Base-by-base conservation (phyloP, 441 rosid genomes). In the Pelargonium fulgidum region DNA sequence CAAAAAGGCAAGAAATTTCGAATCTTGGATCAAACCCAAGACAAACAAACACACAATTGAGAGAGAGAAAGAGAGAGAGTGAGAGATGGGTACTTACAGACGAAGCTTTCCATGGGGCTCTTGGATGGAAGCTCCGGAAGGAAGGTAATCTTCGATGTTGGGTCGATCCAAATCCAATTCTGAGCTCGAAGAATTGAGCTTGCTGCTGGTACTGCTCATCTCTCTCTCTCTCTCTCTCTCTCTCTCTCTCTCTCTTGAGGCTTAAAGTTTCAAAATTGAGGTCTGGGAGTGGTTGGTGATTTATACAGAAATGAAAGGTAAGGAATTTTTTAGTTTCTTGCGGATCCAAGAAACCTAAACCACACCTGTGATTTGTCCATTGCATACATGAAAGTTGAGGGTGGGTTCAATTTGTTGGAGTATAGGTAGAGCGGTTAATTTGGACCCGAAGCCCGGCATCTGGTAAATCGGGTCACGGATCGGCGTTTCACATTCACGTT, bases 91-190 rank as follows among this genome's bases (percentile, higher is more conserved):
- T n/a, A 54, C 26, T 45, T 81, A 92, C 98, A 92, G 78, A 78
- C 89, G 84, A 75, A 90, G 96, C 82, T 92, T 82, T 80, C 91
- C 94, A 70, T 10, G 85, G 66, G 93, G 98, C 68, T 90, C 88
- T 0, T 85, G 77, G 75, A 94, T 92, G 78, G 97, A 82, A 73
- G 85, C 69, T 71, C 97, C 99, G 10, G 92, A 85, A 50, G 91
- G 96, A 69, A 94, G 99, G 75, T 94, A 94, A 67, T 94, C 99
- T 64, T 94, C 99, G 63, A 94, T 81, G 76, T 92, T 89, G 73
- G 85, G 99, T 14, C 81, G 86, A 83, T 91, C 99, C 69, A 88
- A 73, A 66, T 91, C 99, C 76, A 92, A 73, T 79, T 94, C 99
- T 39, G 98, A 85, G 84, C 77, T 85, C 0, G 93, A 86, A 3